Evolutionary conservation across 305 asterid species (phyloP).

Genomic region (Fraxinus sp.): DNA sequence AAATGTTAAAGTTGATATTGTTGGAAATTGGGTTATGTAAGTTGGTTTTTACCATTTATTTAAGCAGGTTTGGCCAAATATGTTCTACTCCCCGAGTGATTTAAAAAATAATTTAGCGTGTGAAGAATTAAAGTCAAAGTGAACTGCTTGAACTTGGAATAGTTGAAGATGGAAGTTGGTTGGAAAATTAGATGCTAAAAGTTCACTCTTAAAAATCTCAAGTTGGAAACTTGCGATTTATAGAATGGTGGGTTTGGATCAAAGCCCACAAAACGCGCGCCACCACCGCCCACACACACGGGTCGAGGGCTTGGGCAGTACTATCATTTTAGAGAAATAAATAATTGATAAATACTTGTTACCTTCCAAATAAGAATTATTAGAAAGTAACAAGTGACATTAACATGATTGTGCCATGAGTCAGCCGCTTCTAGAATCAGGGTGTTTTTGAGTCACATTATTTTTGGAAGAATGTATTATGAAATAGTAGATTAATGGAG

Average conservation of each 20-base stretch:
- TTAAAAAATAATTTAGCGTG: not conserved
- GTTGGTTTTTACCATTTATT: not conserved
- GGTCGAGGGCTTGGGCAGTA: not conserved
- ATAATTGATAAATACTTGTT: too few species aligned
- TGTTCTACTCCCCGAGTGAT: not conserved
- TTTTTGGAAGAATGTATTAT: too few species aligned
- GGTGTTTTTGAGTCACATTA: too few species aligned
- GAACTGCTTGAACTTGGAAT: not conserved
- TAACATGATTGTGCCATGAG: not conserved
- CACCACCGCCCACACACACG: not conserved
- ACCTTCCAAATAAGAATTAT: not conserved
- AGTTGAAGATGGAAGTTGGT: not conserved
- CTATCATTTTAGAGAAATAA: not conserved
- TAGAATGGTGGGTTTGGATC: not conserved
- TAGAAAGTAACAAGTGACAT: too few species aligned
- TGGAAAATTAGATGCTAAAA: not conserved
- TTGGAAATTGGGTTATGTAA: not conserved
- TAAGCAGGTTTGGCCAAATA: not conserved
- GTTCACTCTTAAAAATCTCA: not conserved
- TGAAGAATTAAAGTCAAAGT: not conserved
- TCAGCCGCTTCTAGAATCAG: not conserved
- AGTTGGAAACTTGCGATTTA: not conserved
- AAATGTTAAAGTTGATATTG: not conserved
- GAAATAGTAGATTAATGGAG: too few species aligned
- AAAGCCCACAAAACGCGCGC: not conserved